Conservation (phyloP, 768 basidiomycete species). For the Xanthoconium stramineum region DNA sequence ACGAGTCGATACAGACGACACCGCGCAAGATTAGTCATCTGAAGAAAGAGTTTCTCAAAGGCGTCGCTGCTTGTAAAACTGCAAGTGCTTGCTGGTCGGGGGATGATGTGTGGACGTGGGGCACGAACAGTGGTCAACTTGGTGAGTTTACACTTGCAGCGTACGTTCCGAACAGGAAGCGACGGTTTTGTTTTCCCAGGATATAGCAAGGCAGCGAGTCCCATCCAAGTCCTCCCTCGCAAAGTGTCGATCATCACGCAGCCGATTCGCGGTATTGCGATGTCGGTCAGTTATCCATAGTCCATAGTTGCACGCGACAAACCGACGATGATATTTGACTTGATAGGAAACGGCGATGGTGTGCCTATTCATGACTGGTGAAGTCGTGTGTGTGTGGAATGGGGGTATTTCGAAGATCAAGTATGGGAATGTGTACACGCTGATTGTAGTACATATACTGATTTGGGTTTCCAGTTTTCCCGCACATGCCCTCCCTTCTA, state of each 20-base stretch:
- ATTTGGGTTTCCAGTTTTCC: conserved; percentile 55
- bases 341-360: conserved; percentile 79
- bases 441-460: not conserved
- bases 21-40: conserved; percentile 78
- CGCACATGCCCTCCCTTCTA: conserved; percentile 68
- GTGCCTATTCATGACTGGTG: conserved; percentile 72
- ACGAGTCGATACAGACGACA: conserved; percentile 72
- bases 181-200: conserved; percentile 38
- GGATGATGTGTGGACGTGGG: conserved; percentile 80
- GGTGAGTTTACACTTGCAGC: conserved; percentile 41
- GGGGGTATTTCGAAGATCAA: conserved; percentile 72
- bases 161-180: too few relatives aligned
- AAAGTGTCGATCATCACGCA: conserved; percentile 76
- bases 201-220: conserved; percentile 71
- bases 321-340: not conserved
- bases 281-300: conserved; percentile 55
- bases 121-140: conserved; percentile 89
- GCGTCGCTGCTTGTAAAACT: conserved; percentile 82
- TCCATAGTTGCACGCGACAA: not conserved
- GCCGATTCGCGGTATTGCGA: conserved; percentile 66
- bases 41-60: conserved; percentile 73
- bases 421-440: conserved; percentile 37
- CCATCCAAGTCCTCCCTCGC: conserved; percentile 73
- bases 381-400: conserved; percentile 83
- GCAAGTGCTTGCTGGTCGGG: conserved; percentile 89